phyloP scores from a whole-genome alignment of 345 rosid species.

The Hypericum perforatum region DNA sequence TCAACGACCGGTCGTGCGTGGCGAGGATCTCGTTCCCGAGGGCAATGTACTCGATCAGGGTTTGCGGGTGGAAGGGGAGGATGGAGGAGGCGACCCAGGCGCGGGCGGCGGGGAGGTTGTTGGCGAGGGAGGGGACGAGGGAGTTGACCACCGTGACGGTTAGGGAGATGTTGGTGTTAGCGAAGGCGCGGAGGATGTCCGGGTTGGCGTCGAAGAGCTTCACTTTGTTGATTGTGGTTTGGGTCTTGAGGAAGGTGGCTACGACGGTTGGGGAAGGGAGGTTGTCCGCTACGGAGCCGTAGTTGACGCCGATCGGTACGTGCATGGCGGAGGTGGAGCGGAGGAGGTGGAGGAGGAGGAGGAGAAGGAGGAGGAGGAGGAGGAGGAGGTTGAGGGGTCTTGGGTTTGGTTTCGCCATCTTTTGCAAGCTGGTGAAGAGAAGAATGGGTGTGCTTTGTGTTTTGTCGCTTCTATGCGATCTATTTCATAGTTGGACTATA shows the following conservation, averaged over 20 bases:
- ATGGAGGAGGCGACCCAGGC: slow-evolving; percentile 49
- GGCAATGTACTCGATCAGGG: slow-evolving; percentile 44
- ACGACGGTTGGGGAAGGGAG: slow-evolving; percentile 67
- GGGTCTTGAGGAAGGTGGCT: slow-evolving; percentile 49
- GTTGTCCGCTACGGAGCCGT: slow-evolving; percentile 70
- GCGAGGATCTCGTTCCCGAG: slow-evolving; percentile 70
- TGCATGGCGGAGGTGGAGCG: too few species aligned
- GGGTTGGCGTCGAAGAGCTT: slow-evolving; percentile 78
- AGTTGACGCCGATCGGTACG: slow-evolving; percentile 72
- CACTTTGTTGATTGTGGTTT: slow-evolving; percentile 55
- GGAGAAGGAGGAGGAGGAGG: slow-evolving; percentile 33
- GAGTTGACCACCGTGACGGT: slow-evolving; percentile 67
- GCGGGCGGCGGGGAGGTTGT: slow-evolving; percentile 39
- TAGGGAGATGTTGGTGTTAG: slow-evolving; percentile 51
- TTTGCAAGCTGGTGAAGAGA: neutral
- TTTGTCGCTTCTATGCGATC: too few species aligned
- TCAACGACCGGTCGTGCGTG: slow-evolving; percentile 45
- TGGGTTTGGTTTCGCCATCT: slow-evolving; percentile 13
- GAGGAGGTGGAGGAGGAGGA: too few species aligned
- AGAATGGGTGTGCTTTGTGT: too few species aligned
- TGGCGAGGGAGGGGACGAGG: slow-evolving; percentile 48
- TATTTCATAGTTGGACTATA: too few species aligned
- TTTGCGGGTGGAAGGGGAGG: slow-evolving; percentile 43
- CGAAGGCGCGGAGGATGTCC: slow-evolving; percentile 57
- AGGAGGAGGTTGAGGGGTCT: slow-evolving; percentile 15